phyloP scores from a whole-genome alignment of 441 rosid genomes.

The Brassica hybrid region DNA sequence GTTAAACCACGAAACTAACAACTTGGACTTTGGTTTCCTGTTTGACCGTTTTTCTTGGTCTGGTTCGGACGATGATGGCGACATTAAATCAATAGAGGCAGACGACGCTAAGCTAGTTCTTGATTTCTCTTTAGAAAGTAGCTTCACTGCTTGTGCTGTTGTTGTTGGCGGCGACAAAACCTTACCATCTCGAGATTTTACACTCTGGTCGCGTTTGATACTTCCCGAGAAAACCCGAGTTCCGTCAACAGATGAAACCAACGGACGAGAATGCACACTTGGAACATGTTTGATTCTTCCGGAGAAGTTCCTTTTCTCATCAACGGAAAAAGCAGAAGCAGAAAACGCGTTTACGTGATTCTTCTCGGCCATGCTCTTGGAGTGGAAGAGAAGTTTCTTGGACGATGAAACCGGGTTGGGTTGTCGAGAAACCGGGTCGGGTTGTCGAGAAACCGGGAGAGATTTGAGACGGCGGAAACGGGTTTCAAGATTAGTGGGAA shows the following conservation, averaged over 20 bases:
- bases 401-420: neutral
- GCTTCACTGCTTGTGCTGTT: neutral
- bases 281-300: slow-evolving; percentile 19
- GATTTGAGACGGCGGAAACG: slow-evolving; percentile 79
- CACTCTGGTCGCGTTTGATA: neutral
- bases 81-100: slow-evolving; percentile 5
- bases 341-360: too few species aligned
- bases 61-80: neutral
- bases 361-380: slow-evolving; percentile 30
- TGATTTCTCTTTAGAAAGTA: neutral
- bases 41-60: slow-evolving; percentile 7
- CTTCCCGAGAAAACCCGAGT: neutral
- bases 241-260: slow-evolving; percentile 20
- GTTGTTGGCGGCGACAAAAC: slow-evolving; percentile 9
- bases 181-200: neutral
- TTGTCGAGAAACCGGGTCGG: too few species aligned
- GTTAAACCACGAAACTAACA: slow-evolving; percentile 35
- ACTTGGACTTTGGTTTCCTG: slow-evolving; percentile 23
- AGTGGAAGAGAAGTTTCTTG: slow-evolving; percentile 16
- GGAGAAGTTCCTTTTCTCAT: slow-evolving; percentile 17
- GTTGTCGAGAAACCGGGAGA: slow-evolving; percentile 41
- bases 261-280: slow-evolving; percentile 16
- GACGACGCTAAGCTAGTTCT: slow-evolving; percentile 19
- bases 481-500: slow-evolving; percentile 65
- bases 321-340: neutral